Base-by-base conservation (phyloP, 805 yeast species). In the Candida golubevii region DNA sequence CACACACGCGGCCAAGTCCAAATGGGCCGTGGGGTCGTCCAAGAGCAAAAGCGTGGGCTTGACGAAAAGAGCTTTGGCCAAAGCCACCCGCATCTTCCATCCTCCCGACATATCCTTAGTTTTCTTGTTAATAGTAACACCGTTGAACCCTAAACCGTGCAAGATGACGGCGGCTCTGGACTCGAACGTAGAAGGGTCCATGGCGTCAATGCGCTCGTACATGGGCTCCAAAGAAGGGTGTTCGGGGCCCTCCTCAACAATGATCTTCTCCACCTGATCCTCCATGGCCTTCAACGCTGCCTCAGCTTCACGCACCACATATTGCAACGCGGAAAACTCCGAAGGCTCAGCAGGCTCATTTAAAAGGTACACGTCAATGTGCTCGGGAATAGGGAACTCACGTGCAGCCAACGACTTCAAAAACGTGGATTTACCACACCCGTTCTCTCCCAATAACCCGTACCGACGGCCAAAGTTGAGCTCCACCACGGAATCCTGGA, bases 51-150 rank as follows among this genome's bases (percentile, higher is more conserved):
- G 73, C 41, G 98, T 90, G 63, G 99, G 99, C 77, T 93, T 91
- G 56, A 93, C 98, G 76, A 93, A 93, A 58, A 93, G 78, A 28
- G 99, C 99, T 72, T 93, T 93, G 49, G 97, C 96, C 51, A 93
- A 77, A 36, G 99, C 98, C 50, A 93, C 99, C 75, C 99, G 88
- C 99, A 93, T 93, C 77, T 89, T 89, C 99, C 99, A 93, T 67
- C 99, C 99, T 80, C 99, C 99, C 63, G 97, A 88, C 99, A 93
- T 93, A 65, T 93, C 98, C 71, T 88, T 90, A 61, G 99, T 93
- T 72, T 83, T 85, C 79, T 93, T 93, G 65, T 79, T 77, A 62
- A 93, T 91, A 45, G 98, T 91, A 55, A 71, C 70, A 45, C 85
- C 62, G 71, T 86, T 87, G 83, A 93, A 93, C 61, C 99, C 99